Evolutionary conservation across 2,329 filamentous ascomycete species (phyloP).

Genomic region (Alternaria metachromatica): DNA sequence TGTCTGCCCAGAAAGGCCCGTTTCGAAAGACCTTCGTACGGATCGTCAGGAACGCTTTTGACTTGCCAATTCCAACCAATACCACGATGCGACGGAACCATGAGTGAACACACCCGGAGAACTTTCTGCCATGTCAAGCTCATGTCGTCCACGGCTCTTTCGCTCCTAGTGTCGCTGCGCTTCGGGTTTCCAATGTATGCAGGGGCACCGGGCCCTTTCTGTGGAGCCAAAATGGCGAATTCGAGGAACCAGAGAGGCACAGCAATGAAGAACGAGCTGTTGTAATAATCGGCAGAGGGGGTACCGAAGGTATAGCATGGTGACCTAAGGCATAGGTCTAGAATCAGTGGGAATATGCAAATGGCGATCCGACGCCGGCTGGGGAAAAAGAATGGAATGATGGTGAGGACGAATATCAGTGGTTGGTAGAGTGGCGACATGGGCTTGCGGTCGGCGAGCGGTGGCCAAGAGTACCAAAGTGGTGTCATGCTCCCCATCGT

Average conservation of each 20-base stretch:
- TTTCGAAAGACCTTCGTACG: neutral
- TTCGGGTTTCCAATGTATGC: neutral
- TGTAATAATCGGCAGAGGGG: slow-evolving; percentile 11
- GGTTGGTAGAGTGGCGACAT: neutral
- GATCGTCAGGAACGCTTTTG: slow-evolving; percentile 1
- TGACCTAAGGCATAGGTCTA: neutral
- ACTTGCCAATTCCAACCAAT: slow-evolving; percentile 13
- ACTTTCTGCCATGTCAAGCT: neutral
- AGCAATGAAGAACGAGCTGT: slow-evolving; percentile 4
- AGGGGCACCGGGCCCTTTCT: neutral
- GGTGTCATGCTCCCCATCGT: neutral
- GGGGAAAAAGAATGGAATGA: neutral
- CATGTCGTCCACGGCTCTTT: no score
- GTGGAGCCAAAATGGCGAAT: slow-evolving; percentile 4
- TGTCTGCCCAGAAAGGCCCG: neutral
- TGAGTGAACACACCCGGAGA: neutral
- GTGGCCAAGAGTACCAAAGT: neutral
- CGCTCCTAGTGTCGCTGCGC: neutral
- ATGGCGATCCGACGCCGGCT: neutral
- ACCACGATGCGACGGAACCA: slow-evolving; percentile 4
- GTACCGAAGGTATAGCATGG: slow-evolving; percentile 9
- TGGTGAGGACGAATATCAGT: neutral
- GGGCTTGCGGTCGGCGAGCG: neutral
- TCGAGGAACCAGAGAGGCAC: slow-evolving; percentile 12
- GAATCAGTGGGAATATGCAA: neutral